These are phyloP conservation scores for Colletotrichum tamarilloi DNA, from an alignment of 2,329 filamentous ascomycete genomes.

Conservation along the genomic window DNA sequence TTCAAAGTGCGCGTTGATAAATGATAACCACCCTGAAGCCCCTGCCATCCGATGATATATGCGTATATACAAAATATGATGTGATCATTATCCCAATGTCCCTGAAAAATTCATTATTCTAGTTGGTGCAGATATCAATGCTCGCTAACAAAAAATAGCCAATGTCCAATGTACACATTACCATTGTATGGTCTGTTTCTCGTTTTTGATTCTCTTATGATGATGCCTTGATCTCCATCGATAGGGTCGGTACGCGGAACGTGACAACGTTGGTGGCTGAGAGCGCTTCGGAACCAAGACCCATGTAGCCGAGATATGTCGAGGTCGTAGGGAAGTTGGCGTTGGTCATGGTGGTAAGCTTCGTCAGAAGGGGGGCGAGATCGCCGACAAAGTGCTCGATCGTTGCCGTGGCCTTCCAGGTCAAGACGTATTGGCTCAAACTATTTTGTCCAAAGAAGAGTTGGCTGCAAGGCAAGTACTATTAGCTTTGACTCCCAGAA, in stretches of 20 bases:
- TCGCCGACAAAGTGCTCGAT: conserved; percentile 58
- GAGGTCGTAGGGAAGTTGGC: conserved; percentile 48
- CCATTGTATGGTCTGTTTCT: neutral
- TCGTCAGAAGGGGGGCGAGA: conserved; percentile 55
- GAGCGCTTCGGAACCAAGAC: conserved; percentile 63
- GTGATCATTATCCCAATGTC: conserved; percentile 27
- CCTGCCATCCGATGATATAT: conserved; percentile 2
- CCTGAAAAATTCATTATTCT: conserved; percentile 31
- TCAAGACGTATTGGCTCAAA: conserved; percentile 57
- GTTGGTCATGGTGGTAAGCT: conserved; percentile 48
- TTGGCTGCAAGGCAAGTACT: conserved; percentile 41
- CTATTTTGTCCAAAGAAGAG: conserved; percentile 56
- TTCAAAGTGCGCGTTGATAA: neutral
- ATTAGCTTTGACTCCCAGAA: neutral
- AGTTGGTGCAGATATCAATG: conserved; percentile 32
- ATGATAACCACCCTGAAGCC: neutral
- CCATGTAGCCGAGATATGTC: conserved; percentile 63
- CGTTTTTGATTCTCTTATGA: neutral
- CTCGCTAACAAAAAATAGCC: conserved; percentile 20
- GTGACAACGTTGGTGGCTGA: conserved; percentile 56
- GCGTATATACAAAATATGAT: conserved; percentile 15
- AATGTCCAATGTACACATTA: conserved; percentile 30
- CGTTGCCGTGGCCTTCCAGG: conserved; percentile 55
- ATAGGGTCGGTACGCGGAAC: conserved; percentile 54
- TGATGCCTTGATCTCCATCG: conserved; percentile 44